Conservation (phyloP, 352 stramenopile species). For the Phytophthora sojae region DNA sequence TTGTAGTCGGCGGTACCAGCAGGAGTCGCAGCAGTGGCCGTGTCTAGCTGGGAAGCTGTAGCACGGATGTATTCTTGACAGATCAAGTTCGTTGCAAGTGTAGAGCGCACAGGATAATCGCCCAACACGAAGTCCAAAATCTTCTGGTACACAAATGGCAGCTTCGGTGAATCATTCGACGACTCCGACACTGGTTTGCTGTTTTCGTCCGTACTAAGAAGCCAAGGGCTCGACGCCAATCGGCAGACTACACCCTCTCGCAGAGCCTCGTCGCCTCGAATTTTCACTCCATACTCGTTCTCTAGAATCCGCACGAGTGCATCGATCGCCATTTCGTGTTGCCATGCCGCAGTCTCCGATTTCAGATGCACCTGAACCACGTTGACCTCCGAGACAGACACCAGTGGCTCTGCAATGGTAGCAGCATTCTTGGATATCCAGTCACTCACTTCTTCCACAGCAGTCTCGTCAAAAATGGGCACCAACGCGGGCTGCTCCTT, state of each 20-base stretch:
- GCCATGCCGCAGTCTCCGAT: slow-evolving; percentile 62
- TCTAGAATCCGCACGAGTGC: slow-evolving; percentile 75
- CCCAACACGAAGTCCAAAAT: slow-evolving; percentile 76
- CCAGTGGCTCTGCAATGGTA: slow-evolving; percentile 79
- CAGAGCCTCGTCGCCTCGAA: slow-evolving; percentile 67
- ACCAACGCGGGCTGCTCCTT: slow-evolving; percentile 65
- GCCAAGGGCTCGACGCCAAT: slow-evolving; percentile 69
- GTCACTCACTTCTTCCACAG: slow-evolving; percentile 70
- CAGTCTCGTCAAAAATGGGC: slow-evolving; percentile 72
- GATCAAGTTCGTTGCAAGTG: slow-evolving; percentile 61
- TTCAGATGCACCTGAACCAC: slow-evolving; percentile 81
- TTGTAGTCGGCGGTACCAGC: slow-evolving; percentile 21
- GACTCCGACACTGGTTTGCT: slow-evolving; percentile 25
- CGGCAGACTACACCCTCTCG: slow-evolving; percentile 76
- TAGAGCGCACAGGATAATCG: slow-evolving; percentile 57
- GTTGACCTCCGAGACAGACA: slow-evolving; percentile 81
- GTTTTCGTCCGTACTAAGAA: slow-evolving; percentile 58
- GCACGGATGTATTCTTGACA: slow-evolving; percentile 72
- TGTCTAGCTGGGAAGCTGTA: slow-evolving; percentile 36
- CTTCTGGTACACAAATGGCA: slow-evolving; percentile 71
- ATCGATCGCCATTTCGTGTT: slow-evolving; percentile 76
- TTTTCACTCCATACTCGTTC: slow-evolving; percentile 77
- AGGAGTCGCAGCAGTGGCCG: not conserved
- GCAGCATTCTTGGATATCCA: slow-evolving; percentile 86
- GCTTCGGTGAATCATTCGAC: slow-evolving; percentile 32